These are phyloP conservation scores for Chionographis japonica DNA, from an alignment of 106 monocot species.

Conservation along the genomic window DNA sequence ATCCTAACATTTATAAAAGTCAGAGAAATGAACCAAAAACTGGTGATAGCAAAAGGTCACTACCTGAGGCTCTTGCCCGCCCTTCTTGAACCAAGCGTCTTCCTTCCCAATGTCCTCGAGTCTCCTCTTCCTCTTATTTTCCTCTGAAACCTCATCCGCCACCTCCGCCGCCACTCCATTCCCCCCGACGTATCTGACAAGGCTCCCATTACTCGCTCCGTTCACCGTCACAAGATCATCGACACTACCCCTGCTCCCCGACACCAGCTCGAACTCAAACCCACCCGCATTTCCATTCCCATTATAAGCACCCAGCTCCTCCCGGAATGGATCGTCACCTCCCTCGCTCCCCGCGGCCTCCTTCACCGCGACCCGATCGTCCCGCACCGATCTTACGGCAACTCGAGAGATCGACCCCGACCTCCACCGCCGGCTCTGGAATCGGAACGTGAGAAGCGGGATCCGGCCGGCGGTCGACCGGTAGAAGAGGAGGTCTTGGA, in stretches of 20 bases:
- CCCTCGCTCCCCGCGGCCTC: slow-evolving; percentile 8
- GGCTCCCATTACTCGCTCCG: slow-evolving; percentile 30
- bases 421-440: background rate
- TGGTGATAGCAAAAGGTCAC: background rate
- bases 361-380: slow-evolving; percentile 16
- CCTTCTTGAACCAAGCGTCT: slow-evolving; percentile 89
- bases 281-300: slow-evolving; percentile 28
- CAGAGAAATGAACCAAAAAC: too few relatives aligned
- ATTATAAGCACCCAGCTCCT: slow-evolving; percentile 35
- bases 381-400: slow-evolving; percentile 3
- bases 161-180: slow-evolving; percentile 17
- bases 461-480: background rate
- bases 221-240: slow-evolving; percentile 32
- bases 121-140: slow-evolving; percentile 55
- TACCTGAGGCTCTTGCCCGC: slow-evolving; percentile 45
- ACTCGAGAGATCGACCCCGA: background rate
- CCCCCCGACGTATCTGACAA: slow-evolving; percentile 25
- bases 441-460: background rate
- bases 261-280: slow-evolving; percentile 5
- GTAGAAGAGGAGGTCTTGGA: slow-evolving; percentile 2
- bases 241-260: slow-evolving; percentile 16
- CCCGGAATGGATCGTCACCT: too few relatives aligned
- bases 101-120: slow-evolving; percentile 84
- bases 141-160: slow-evolving; percentile 16
- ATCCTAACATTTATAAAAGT: too few relatives aligned